Percentiles rank a stretch among this genome's conserved stretches.
phyloP scores from a whole-genome alignment of 208 protist species.

The Porcisia hertigi region DNA sequence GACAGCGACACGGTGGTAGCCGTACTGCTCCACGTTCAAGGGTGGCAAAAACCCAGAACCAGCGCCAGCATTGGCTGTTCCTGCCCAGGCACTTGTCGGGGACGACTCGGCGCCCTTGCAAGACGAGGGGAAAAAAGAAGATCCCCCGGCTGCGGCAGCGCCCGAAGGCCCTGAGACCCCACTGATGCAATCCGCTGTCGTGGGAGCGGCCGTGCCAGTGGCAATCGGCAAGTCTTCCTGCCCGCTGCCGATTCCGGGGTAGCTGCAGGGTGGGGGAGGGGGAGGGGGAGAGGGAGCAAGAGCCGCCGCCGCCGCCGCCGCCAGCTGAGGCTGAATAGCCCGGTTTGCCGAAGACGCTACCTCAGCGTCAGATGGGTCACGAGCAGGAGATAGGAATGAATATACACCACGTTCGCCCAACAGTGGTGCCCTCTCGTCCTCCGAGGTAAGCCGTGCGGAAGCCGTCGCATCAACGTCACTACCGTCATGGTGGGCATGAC shows the following conservation, averaged over 20 bases:
- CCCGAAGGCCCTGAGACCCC: neutral
- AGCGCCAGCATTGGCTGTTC: neutral
- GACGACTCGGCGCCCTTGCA: neutral
- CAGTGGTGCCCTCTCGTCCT: neutral
- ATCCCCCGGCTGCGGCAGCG: neutral
- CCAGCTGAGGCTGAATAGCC: neutral
- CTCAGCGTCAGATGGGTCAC: neutral
- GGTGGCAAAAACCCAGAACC: slow-evolving; percentile 5
- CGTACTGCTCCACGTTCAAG: slow-evolving; percentile 72
- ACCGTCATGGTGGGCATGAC: neutral
- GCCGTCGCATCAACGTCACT: slow-evolving; percentile 3
- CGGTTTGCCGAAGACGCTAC: neutral
- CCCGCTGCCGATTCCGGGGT: neutral
- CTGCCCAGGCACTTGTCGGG: neutral
- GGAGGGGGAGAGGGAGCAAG: neutral
- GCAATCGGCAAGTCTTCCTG: neutral
- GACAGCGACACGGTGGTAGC: slow-evolving; percentile 65
- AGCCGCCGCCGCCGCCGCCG: neutral
- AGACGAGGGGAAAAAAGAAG: neutral
- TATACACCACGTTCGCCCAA: neutral
- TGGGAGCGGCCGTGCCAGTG: neutral
- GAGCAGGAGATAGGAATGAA: neutral
- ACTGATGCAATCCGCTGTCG: neutral
- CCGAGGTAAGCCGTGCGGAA: neutral
- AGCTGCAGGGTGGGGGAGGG: neutral